phyloP scores from a whole-genome alignment of 2,329 filamentous ascomycete species.

The Xylariaceae sp. region DNA sequence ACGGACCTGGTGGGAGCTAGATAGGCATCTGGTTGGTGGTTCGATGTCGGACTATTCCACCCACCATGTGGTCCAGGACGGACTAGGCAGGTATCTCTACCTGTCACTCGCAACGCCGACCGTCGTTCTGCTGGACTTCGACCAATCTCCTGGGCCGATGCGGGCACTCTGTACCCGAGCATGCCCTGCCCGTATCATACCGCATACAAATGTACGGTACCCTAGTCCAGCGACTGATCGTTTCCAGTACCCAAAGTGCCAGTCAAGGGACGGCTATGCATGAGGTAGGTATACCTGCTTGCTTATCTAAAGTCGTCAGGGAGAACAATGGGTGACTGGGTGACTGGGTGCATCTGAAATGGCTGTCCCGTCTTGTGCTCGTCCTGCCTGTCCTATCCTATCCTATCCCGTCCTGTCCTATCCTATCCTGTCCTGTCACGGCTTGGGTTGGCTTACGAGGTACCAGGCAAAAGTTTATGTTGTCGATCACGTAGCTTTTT shows the following conservation, averaged over 20 bases:
- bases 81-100: not conserved
- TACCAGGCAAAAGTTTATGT: no score
- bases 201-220: not conserved
- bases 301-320: not conserved
- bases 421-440: no score
- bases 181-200: not conserved
- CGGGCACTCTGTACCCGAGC: not conserved
- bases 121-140: slow-evolving; percentile 3
- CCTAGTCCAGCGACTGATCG: not conserved
- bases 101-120: slow-evolving; percentile 5
- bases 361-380: no score
- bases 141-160: slow-evolving; percentile 9
- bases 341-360: no score
- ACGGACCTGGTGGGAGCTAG: not conserved
- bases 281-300: not conserved
- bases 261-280: not conserved
- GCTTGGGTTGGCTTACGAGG: not conserved
- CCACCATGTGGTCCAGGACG: slow-evolving; percentile 6
- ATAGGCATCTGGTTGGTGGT: slow-evolving; percentile 10
- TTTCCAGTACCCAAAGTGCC: not conserved
- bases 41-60: slow-evolving; percentile 12
- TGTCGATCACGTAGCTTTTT: no score
- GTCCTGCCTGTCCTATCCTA: no score
- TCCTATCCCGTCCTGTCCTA: no score
- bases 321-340: not conserved